Conservation (phyloP, 257 asterid species). For the Penstemon barbatus region DNA sequence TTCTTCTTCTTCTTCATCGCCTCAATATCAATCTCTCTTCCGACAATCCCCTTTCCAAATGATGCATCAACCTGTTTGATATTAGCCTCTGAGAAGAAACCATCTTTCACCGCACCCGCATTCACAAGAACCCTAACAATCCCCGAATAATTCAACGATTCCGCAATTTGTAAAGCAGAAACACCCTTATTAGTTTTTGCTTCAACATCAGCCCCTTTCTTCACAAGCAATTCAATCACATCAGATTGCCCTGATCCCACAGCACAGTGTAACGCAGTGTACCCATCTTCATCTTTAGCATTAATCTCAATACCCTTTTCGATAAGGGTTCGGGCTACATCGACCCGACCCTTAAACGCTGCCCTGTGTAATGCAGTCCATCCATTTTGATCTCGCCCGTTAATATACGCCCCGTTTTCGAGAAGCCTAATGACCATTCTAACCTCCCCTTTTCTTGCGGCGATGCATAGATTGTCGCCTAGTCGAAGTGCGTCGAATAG, state of each 20-base stretch:
- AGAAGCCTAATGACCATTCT: slow-evolving; percentile 57
- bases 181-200: slow-evolving; percentile 62
- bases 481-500: slow-evolving; percentile 65
- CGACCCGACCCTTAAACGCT: slow-evolving; percentile 60
- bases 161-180: slow-evolving; percentile 57
- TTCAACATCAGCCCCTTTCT: slow-evolving; percentile 69
- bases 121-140: slow-evolving; percentile 55
- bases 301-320: slow-evolving; percentile 60
- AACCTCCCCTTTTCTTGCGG: slow-evolving; percentile 68
- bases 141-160: slow-evolving; percentile 56
- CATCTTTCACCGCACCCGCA: slow-evolving; percentile 51
- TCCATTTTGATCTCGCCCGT: slow-evolving; percentile 72
- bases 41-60: slow-evolving; percentile 27
- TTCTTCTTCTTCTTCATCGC: slow-evolving; percentile 47
- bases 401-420: slow-evolving; percentile 61
- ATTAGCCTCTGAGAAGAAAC: slow-evolving; percentile 16
- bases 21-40: slow-evolving; percentile 39
- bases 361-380: slow-evolving; percentile 82
- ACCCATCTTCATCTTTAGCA: slow-evolving; percentile 68
- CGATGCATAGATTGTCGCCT: slow-evolving; percentile 58
- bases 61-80: slow-evolving; percentile 18
- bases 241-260: slow-evolving; percentile 72
- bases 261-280: slow-evolving; percentile 70
- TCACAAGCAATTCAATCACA: slow-evolving; percentile 59
- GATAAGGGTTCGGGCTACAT: slow-evolving; percentile 47